Conservation (phyloP, 768 basidiomycete genomes). For the Leccinum obscurum region DNA sequence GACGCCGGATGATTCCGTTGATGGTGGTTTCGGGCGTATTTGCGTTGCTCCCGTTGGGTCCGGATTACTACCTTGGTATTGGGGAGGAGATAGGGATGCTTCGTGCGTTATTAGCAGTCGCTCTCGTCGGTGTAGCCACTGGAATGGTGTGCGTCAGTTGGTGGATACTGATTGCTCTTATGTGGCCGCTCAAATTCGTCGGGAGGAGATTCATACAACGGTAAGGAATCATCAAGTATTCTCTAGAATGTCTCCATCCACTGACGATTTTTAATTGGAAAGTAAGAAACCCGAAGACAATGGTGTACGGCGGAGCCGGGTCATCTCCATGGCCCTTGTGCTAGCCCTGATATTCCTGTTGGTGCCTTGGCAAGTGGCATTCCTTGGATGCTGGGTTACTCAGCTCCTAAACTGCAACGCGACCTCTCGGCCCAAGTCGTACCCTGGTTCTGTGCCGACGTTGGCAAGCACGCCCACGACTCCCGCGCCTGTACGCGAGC, state of each 20-base stretch:
- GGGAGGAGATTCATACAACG: constrained; percentile 9
- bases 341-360: constrained; percentile 67
- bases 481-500: constrained; percentile 24
- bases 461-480: constrained; percentile 23
- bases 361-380: constrained; percentile 93
- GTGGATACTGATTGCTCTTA: constrained; percentile 48
- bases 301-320: constrained; percentile 45
- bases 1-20: constrained; percentile 40
- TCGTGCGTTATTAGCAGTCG: constrained; percentile 48
- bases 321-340: constrained; percentile 61
- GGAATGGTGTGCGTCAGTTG: constrained; percentile 66
- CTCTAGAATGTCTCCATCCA: background rate
- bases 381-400: constrained; percentile 79
- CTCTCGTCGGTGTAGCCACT: constrained; percentile 57
- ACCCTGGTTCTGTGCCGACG: constrained; percentile 29
- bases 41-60: constrained; percentile 58
- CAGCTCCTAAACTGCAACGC: constrained; percentile 67
- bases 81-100: constrained; percentile 44
- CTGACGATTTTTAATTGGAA: background rate
- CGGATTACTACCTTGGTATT: constrained; percentile 60
- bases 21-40: constrained; percentile 43
- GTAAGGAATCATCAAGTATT: constrained; percentile 8
- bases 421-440: constrained; percentile 12
- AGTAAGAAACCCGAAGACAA: constrained; percentile 33
- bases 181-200: constrained; percentile 43